These are phyloP conservation scores for Phialocephala subalpina DNA, from an alignment of 2,329 filamentous ascomycete species.

Conservation along the genomic window DNA sequence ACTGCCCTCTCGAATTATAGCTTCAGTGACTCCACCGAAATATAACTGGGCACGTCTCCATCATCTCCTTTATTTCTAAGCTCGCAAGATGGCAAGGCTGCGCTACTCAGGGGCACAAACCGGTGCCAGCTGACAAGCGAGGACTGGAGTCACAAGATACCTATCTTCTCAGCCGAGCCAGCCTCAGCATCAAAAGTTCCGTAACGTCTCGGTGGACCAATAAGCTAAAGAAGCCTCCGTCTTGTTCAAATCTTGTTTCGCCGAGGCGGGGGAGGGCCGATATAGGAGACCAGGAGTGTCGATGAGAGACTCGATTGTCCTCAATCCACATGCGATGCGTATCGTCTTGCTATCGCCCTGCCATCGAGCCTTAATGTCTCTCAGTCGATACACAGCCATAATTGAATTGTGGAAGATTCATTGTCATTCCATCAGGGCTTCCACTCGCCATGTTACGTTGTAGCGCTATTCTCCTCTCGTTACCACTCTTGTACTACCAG, in stretches of 20 bases:
- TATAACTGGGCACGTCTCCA: neutral
- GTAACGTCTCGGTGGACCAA: neutral
- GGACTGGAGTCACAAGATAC: neutral
- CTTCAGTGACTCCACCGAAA: neutral
- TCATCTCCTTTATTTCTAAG: neutral
- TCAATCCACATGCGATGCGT: neutral
- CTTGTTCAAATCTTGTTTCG: neutral
- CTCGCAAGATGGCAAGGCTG: no score
- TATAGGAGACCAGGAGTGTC: neutral
- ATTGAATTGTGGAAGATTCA: neutral
- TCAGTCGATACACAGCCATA: constrained; percentile 3
- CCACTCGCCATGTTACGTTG: neutral
- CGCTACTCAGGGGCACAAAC: neutral
- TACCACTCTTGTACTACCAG: neutral
- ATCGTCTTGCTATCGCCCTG: neutral
- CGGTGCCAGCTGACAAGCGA: neutral
- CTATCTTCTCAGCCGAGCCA: neutral
- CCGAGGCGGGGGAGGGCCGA: neutral
- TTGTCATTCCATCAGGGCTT: neutral
- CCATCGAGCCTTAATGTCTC: neutral
- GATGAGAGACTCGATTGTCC: neutral
- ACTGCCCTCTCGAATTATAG: neutral
- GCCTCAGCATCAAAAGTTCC: no score
- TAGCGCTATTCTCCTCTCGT: neutral
- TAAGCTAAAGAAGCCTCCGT: neutral